Evolutionary conservation across 2,329 filamentous ascomycete genomes (phyloP), one percentile per base, ranked within the genome.

Genomic region (Exophiala calicioides): DNA sequence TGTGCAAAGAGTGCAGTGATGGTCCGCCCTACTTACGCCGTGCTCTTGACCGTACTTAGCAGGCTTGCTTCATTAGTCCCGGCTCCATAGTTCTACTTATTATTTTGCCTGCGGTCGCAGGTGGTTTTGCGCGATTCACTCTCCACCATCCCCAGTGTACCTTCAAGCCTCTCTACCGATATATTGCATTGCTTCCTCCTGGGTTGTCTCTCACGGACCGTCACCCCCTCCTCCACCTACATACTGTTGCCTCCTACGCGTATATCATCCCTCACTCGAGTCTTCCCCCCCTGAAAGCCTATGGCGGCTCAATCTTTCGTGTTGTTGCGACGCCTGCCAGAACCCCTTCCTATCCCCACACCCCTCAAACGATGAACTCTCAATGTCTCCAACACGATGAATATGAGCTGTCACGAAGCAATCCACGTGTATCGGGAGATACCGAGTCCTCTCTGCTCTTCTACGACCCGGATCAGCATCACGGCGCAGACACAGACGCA

Each of bases 401-500:
- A 32, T 55, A 55, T 39, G 53, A 55, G 34, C 31, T 55, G 15
- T 48, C 51, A 18, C 39, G 41, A 33, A 42, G 45, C n/a, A 55
- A 37, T 30, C 49, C 52, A 13, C 32, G 40, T 15, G 26, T 35
- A n/a, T 49, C 48, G 7, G 48, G 52, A 18, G 41, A 47, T 8
- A 15, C 18, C 29, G 52, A 55, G 13, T 32, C 39, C 20, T 30
- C 33, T 15, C 30, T 34, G 26, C 44, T 34, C 26, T 43, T 32
- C 19, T 33, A 37, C 40, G 47, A 50, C 7, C 18, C 16, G 7
- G 16, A 16, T n/a, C n/a, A n/a, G n/a, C n/a, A n/a, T n/a, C n/a
- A n/a, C n/a, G n/a, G n/a, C n/a, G n/a, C n/a, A n/a, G n/a, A n/a
- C n/a, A n/a, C n/a, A n/a, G n/a, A n/a, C n/a, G n/a, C n/a, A n/a